phyloP scores from a whole-genome alignment of 2,329 filamentous ascomycete genomes.

The Exophiala xenobiotica region DNA sequence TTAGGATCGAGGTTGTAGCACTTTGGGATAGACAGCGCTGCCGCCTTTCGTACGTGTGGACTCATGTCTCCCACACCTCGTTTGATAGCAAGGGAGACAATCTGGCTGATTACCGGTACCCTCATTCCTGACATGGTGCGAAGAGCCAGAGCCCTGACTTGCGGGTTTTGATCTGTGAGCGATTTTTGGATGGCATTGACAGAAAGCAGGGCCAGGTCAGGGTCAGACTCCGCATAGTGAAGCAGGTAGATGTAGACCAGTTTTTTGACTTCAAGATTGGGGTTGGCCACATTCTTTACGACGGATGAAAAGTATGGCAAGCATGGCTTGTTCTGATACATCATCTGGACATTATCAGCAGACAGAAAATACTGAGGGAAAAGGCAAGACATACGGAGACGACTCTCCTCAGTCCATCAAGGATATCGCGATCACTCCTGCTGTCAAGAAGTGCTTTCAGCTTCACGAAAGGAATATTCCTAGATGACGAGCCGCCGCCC shows the following conservation, averaged over 20 bases:
- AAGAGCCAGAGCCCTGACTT: slow-evolving; percentile 85
- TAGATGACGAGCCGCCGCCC: slow-evolving; percentile 60
- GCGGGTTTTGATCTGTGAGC: slow-evolving; percentile 85
- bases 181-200: slow-evolving; percentile 99
- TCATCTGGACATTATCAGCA: slow-evolving; percentile 66
- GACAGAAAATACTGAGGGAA: slow-evolving; percentile 4
- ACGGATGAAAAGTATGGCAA: slow-evolving; percentile 95
- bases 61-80: slow-evolving; percentile 93
- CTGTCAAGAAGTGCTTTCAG: slow-evolving; percentile 95
- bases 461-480: slow-evolving; percentile 72
- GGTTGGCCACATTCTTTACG: slow-evolving; percentile 94
- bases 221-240: slow-evolving; percentile 92
- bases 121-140: slow-evolving; percentile 96
- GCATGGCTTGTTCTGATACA: slow-evolving; percentile 86
- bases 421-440: slow-evolving; percentile 84
- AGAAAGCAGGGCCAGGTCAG: slow-evolving; percentile 88
- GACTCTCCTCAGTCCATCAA: slow-evolving; percentile 86
- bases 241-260: slow-evolving; percentile 98
- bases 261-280: slow-evolving; percentile 93
- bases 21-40: slow-evolving; percentile 90
- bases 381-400: slow-evolving; percentile 63
- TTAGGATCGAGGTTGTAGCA: slow-evolving; percentile 88
- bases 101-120: slow-evolving; percentile 97
- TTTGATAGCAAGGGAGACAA: slow-evolving; percentile 93
- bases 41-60: slow-evolving; percentile 86